Evolutionary conservation across 768 basidiomycete species (phyloP).

Genomic region (Fomitopsis pulvina): DNA sequence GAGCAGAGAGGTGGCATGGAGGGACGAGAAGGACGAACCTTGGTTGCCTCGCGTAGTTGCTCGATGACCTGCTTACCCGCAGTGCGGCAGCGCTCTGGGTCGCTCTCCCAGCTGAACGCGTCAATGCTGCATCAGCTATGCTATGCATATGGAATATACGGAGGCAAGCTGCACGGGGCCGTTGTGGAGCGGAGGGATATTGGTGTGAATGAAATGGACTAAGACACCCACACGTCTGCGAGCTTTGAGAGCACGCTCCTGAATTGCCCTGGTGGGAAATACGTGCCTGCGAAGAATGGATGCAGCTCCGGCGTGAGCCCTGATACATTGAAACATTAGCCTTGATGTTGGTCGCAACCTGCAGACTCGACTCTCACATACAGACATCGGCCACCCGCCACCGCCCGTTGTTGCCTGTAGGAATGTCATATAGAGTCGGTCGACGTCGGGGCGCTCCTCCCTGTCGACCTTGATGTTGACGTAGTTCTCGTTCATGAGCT

Average conservation of each 20-base stretch:
- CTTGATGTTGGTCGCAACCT: not conserved
- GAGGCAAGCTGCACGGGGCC: no score
- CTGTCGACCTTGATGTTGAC: slow-evolving; percentile 36
- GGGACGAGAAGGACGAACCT: slow-evolving; percentile 3
- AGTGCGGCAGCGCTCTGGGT: slow-evolving; percentile 9
- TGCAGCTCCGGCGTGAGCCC: slow-evolving; percentile 22
- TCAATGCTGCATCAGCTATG: not conserved
- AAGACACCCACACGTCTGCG: slow-evolving; percentile 12
- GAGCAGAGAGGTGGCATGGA: not conserved
- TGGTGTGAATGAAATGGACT: no score
- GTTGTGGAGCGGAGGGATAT: no score
- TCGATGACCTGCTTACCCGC: slow-evolving; percentile 19
- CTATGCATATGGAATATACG: no score
- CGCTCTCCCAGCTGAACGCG: slow-evolving; percentile 15
- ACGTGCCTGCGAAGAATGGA: slow-evolving; percentile 23
- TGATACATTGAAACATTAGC: slow-evolving; percentile 1
- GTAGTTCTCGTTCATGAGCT: slow-evolving; percentile 33
- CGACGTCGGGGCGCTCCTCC: slow-evolving; percentile 36
- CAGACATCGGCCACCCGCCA: slow-evolving; percentile 29
- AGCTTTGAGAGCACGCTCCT: slow-evolving; percentile 16
- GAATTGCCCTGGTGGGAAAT: slow-evolving; percentile 18
- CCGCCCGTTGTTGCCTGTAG: slow-evolving; percentile 27
- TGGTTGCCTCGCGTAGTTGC: slow-evolving; percentile 7
- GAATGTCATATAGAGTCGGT: slow-evolving; percentile 38
- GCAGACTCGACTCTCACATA: slow-evolving; percentile 14